phyloP scores from a whole-genome alignment of 2,329 filamentous ascomycete species.

The Claviceps arundinis region DNA sequence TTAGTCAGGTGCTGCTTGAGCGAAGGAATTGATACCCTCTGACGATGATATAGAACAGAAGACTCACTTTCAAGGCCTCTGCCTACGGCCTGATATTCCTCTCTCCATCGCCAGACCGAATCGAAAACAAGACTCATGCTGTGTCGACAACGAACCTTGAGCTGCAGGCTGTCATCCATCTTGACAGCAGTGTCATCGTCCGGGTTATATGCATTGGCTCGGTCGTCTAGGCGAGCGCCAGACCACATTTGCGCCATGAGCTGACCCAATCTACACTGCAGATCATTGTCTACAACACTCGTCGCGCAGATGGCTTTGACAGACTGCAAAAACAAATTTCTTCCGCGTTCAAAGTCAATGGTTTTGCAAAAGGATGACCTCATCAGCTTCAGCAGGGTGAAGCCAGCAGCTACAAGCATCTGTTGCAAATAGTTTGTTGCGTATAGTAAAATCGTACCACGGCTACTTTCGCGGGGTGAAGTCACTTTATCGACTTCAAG shows the following conservation, averaged over 20 bases:
- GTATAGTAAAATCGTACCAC: slow-evolving; percentile 47
- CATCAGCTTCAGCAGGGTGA: slow-evolving; percentile 66
- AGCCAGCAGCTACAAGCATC: slow-evolving; percentile 72
- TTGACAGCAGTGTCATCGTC: slow-evolving; percentile 35
- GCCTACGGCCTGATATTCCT: slow-evolving; percentile 61
- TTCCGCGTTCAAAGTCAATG: slow-evolving; percentile 55
- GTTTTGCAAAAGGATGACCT: slow-evolving; percentile 61
- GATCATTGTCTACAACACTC: slow-evolving; percentile 64
- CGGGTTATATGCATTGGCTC: slow-evolving; percentile 32
- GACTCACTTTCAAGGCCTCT: slow-evolving; percentile 57
- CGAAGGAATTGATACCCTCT: not conserved
- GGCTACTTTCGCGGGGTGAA: slow-evolving; percentile 30
- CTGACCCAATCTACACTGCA: slow-evolving; percentile 67
- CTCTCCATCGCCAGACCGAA: slow-evolving; percentile 74
- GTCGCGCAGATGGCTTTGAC: slow-evolving; percentile 58
- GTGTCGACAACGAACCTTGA: slow-evolving; percentile 72
- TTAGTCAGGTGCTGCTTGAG: too few species aligned
- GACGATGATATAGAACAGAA: not conserved
- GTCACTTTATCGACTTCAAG: slow-evolving; percentile 38
- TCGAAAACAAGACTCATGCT: slow-evolving; percentile 80
- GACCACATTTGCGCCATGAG: slow-evolving; percentile 85
- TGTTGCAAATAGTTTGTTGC: slow-evolving; percentile 69
- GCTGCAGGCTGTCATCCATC: slow-evolving; percentile 58
- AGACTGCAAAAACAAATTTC: slow-evolving; percentile 56
- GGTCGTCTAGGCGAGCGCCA: slow-evolving; percentile 41